Conservation (phyloP, 345 rosid genomes). For the Raphanus sativus region DNA sequence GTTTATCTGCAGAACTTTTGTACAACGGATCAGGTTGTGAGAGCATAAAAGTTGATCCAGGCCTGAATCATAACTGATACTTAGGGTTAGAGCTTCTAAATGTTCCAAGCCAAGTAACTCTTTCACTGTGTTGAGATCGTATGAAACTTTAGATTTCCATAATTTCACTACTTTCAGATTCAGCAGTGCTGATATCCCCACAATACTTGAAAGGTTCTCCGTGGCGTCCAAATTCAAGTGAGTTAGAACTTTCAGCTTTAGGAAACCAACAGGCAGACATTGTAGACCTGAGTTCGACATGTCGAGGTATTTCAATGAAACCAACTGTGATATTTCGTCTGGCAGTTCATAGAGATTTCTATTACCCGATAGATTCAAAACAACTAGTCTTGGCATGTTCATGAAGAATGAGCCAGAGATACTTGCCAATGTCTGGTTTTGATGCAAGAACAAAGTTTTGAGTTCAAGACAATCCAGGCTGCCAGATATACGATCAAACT, state of each 20-base stretch:
- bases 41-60: background rate
- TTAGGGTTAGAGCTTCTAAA: background rate
- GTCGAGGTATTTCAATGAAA: background rate
- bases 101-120: conserved; percentile 11
- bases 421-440: background rate
- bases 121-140: background rate
- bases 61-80: background rate
- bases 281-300: background rate
- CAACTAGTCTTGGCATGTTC: background rate
- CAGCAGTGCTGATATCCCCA: background rate
- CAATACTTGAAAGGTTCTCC: background rate
- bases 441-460: background rate
- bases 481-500: background rate
- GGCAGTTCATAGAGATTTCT: background rate
- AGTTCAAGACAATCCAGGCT: background rate
- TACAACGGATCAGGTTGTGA: background rate
- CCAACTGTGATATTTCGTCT: background rate
- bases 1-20: background rate
- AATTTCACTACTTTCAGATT: conserved; percentile 6
- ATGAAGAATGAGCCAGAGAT: background rate
- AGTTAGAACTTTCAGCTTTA: too few species aligned
- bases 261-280: too few species aligned
- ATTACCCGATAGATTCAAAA: background rate
- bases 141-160: background rate
- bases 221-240: background rate